phyloP scores from a whole-genome alignment of 208 protist species.

The Angomonas ambiguus region DNA sequence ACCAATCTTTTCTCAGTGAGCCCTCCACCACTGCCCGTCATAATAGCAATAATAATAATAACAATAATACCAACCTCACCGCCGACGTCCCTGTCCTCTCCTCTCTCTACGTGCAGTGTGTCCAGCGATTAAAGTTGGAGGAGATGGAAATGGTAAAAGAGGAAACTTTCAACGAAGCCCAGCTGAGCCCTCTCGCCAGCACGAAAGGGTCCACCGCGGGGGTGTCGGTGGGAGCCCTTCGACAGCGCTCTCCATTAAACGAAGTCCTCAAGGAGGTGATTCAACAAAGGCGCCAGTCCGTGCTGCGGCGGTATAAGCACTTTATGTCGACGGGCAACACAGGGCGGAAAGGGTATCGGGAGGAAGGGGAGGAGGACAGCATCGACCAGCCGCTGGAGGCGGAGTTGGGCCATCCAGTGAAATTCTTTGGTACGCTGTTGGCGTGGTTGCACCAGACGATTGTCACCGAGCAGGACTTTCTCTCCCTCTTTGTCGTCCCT shows the following conservation, averaged over 20 bases:
- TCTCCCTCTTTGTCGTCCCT: slow-evolving; percentile 39
- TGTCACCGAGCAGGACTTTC: slow-evolving; percentile 76
- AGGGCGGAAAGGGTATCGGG: slow-evolving; percentile 31
- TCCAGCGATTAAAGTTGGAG: slow-evolving; percentile 57
- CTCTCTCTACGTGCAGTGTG: slow-evolving; percentile 62
- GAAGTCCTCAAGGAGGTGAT: slow-evolving; percentile 69
- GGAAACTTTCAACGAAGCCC: no score
- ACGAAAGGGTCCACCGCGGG: no score
- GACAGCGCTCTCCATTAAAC: slow-evolving; percentile 30
- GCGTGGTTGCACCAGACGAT: slow-evolving; percentile 85
- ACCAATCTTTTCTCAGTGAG: no score
- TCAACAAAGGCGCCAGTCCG: slow-evolving; percentile 52
- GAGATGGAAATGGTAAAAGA: slow-evolving; percentile 20
- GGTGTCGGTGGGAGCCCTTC: background rate
- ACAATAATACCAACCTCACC: slow-evolving; percentile 17
- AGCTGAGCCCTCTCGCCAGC: no score
- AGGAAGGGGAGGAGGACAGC: background rate
- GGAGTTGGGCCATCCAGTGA: slow-evolving; percentile 72
- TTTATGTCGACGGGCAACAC: slow-evolving; percentile 73
- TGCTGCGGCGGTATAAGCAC: slow-evolving; percentile 82
- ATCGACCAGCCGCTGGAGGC: slow-evolving; percentile 59
- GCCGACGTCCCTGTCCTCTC: slow-evolving; percentile 69
- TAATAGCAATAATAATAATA: no score
- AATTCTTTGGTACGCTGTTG: slow-evolving; percentile 81
- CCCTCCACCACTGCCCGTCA: slow-evolving; percentile 17